Base-by-base conservation (phyloP, 305 asterid genomes). In the Striga hermonthica region DNA sequence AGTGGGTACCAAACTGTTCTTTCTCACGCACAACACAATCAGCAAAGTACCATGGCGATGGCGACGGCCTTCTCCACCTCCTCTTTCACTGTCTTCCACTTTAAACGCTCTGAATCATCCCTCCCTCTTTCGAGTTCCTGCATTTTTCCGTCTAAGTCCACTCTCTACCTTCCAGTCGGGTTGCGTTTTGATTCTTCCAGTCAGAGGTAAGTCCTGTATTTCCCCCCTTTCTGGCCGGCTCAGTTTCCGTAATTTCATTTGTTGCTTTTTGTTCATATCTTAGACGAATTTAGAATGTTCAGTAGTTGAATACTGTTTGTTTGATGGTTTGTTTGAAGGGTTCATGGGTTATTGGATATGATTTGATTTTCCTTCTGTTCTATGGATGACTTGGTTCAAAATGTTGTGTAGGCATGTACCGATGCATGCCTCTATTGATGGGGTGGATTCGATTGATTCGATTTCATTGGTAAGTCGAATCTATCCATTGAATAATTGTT, bases 351-450 rank as follows among this genome's bases (percentile, higher is more conserved):
- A 59, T 65, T 34, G 59, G 38, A 28, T 5, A 43, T 62, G 15
- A 47, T 22, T 16, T 12, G 1, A 57, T 14, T 43, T 67, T 3
- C 40, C 48, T 66, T 41, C 28, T 64, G 67, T 60, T 58, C 54
- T 55, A 58, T 45, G 56, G 68, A 38, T 73, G 72, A 60, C 44
- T 71, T 67, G 64, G 13, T 70, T 79, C 64, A 9, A 53, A 11
- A 50, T 72, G 34, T 69, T 58, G 52, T 78, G 67, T 71, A 90
- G 97, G 89, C 75, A 64, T 75, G 52, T 79, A 62, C 41, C 58
- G 66, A 64, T 77, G 65, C 62, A 84, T 68, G 67, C 88, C 50
- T 82, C 94, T 36, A 60, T 80, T 44, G 92, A 89, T 79, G 87
- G 93, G 48, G 84, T 84, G 59, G 83, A 80, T 48, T 78, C 95